A percentile compares a stretch with the other conserved stretches of the same genome.
Evolutionary conservation across 2,329 filamentous ascomycete species (phyloP).

Genomic region (Aspergillus aculeatus): DNA sequence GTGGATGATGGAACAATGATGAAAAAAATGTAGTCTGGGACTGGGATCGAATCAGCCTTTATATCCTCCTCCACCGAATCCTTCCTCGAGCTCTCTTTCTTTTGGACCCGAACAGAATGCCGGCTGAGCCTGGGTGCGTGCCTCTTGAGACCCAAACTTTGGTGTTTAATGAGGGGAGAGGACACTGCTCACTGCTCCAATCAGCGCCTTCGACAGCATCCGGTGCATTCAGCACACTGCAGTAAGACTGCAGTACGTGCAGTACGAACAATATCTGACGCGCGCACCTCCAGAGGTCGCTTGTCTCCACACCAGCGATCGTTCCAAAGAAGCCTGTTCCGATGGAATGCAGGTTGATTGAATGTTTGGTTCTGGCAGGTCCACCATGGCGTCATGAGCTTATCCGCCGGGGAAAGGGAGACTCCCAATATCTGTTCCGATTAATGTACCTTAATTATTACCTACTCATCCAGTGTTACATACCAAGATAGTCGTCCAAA

Average conservation of each 20-base stretch:
- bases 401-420: background rate
- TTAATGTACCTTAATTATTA: background rate
- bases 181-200: background rate
- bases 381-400: conserved; percentile 27
- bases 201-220: background rate
- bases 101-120: background rate
- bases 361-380: conserved; percentile 14
- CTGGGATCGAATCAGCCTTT: conserved; percentile 5
- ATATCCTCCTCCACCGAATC: background rate
- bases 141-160: conserved; percentile 10
- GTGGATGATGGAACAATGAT: conserved; percentile 1
- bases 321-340: conserved; percentile 3
- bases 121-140: conserved; percentile 2
- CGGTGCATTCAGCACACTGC: background rate
- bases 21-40: conserved; percentile 7
- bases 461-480: no score
- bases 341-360: background rate
- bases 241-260: no score
- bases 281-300: background rate
- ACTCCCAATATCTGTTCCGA: background rate
- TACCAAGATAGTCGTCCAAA: background rate
- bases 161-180: background rate
- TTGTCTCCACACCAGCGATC: background rate
- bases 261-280: background rate
- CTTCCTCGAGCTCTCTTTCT: background rate